A percentile compares a stretch with the other conserved stretches of the same genome.
These are phyloP conservation scores for Verticillium dahliae DNA, from an alignment of 2,329 filamentous ascomycete genomes.

Conservation along the genomic window DNA sequence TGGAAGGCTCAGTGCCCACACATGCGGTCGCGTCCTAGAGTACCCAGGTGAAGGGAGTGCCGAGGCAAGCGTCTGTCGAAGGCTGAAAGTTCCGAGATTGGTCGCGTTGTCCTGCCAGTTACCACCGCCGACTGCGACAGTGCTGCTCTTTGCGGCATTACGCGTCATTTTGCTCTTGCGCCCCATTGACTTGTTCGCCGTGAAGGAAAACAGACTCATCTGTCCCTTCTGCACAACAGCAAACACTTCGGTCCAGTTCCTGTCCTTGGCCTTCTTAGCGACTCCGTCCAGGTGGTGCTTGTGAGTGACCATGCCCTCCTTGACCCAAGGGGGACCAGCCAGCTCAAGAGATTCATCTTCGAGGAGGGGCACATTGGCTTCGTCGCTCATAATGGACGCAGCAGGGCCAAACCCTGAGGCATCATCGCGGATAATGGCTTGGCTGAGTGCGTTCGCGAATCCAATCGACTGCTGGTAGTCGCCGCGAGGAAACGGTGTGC, in stretches of 20 bases:
- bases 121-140: conserved; percentile 78
- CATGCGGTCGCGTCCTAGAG: conserved; percentile 81
- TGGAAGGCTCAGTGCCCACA: conserved; percentile 89
- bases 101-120: conserved; percentile 99
- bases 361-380: conserved; percentile 57
- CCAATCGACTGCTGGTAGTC: conserved; percentile 96
- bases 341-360: conserved; percentile 92
- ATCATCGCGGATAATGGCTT: conserved; percentile 93
- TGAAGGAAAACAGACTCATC: conserved; percentile 91
- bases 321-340: conserved; percentile 93
- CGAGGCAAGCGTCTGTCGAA: conserved; percentile 88
- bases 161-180: conserved; percentile 53
- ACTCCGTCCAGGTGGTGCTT: conserved; percentile 91
- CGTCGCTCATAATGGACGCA: conserved; percentile 52
- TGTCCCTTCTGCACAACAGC: conserved; percentile 93
- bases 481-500: conserved; percentile 64
- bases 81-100: conserved; percentile 76
- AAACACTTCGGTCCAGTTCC: conserved; percentile 93
- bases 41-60: conserved; percentile 87
- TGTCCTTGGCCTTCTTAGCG: conserved; percentile 87
- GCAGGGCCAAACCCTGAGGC: conserved; percentile 43
- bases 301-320: conserved; percentile 92
- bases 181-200: conserved; percentile 67
- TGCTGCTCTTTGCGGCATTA: conserved; percentile 41
- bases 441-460: conserved; percentile 92